Evolutionary conservation across 805 yeast genomes (phyloP).

Genomic region (Debaryomyces prosopidis): DNA sequence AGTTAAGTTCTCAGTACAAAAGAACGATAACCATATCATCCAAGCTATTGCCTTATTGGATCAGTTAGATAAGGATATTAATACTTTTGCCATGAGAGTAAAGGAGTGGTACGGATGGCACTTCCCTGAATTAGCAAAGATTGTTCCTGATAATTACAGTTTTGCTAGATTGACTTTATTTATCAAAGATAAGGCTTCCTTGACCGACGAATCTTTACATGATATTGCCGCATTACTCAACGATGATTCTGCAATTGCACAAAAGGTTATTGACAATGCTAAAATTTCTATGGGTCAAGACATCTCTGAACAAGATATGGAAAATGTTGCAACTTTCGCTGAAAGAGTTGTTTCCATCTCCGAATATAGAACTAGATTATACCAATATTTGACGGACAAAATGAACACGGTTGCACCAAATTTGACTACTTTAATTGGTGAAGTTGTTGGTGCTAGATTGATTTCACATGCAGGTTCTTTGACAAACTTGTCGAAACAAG

Average conservation of each 20-base stretch:
- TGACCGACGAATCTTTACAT: constrained; percentile 91
- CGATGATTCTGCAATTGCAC: constrained; percentile 89
- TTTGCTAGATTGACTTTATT: constrained; percentile 80
- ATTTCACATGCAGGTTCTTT: constrained; percentile 98
- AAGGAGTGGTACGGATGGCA: constrained; percentile 99
- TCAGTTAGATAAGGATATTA: constrained; percentile 96
- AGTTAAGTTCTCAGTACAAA: constrained; percentile 97
- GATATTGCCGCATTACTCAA: constrained; percentile 87
- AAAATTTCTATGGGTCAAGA: constrained; percentile 99
- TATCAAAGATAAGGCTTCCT: constrained; percentile 83
- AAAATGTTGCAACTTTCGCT: constrained; percentile 87
- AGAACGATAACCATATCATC: constrained; percentile 98
- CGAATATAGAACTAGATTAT: constrained; percentile 84
- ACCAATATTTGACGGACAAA: constrained; percentile 86
- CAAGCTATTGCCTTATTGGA: constrained; percentile 98
- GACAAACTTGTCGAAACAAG: constrained; percentile 94
- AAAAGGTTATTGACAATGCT: constrained; percentile 90
- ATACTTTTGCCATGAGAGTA: constrained; percentile 95
- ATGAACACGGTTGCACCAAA: constrained; percentile 99
- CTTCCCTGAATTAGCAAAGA: constrained; percentile 93
- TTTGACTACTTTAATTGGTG: constrained; percentile 94
- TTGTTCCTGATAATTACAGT: constrained; percentile 84
- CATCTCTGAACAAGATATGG: constrained; percentile 91
- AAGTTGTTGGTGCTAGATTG: constrained; percentile 97
- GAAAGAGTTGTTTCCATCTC: constrained; percentile 88